phyloP scores from a whole-genome alignment of 2,329 filamentous ascomycete species.

The Domatiomyces globalis region DNA sequence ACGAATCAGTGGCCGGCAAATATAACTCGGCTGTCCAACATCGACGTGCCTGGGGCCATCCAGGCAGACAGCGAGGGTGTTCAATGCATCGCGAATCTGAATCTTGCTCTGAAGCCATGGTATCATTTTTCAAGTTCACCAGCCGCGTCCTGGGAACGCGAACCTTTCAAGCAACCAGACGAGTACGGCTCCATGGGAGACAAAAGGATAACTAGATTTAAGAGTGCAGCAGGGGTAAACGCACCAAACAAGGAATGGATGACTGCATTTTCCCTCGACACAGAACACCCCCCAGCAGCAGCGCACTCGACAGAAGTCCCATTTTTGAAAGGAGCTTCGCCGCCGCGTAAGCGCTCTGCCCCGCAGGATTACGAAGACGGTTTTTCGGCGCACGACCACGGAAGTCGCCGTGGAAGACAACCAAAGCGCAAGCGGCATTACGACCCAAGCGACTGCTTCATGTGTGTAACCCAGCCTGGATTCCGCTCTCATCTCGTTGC shows the following conservation, averaged over 20 bases:
- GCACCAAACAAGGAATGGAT: conserved; percentile 57
- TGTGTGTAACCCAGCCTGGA: conserved; percentile 80
- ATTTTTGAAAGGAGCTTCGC: conserved; percentile 31
- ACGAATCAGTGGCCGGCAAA: conserved; percentile 73
- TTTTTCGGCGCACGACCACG: conserved; percentile 25
- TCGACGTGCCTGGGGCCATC: conserved; percentile 40
- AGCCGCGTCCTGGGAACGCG: conserved; percentile 69
- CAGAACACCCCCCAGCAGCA: conserved; percentile 44
- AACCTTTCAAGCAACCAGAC: conserved; percentile 54
- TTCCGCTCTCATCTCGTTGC: conserved; percentile 77
- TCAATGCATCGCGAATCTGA: conserved; percentile 65
- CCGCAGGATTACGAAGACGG: conserved; percentile 23
- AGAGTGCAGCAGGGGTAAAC: conserved; percentile 68
- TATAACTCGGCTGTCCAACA: conserved; percentile 55
- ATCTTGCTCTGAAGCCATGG: conserved; percentile 64
- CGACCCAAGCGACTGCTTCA: conserved; percentile 72
- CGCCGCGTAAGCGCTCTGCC: conserved; percentile 45
- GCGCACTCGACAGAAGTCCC: conserved; percentile 63
- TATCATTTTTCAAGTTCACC: conserved; percentile 73
- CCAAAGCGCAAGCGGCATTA: conserved; percentile 27
- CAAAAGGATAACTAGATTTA: conserved; percentile 65
- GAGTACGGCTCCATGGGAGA: conserved; percentile 36
- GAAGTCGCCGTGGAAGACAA: conserved; percentile 33
- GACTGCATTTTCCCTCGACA: conserved; percentile 53
- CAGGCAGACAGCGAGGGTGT: conserved; percentile 36